Evolutionary conservation across 129 eudicot genomes (phyloP).

Genomic region (Artemisia annua): DNA sequence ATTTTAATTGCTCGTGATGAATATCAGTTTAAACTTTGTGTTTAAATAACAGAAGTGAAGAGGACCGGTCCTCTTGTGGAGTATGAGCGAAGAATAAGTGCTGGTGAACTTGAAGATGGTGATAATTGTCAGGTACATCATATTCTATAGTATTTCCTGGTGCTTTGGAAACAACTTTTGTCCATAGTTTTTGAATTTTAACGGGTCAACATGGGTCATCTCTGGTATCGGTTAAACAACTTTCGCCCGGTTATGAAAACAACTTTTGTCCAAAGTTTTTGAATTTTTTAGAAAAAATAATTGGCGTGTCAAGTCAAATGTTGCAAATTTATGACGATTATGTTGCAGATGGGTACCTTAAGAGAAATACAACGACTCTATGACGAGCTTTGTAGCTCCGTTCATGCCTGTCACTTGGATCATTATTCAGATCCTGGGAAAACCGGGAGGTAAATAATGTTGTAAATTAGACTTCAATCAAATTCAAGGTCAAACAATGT

Average conservation of each 20-base stretch:
- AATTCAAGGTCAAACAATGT: background rate
- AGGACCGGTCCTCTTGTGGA: slow-evolving; percentile 77
- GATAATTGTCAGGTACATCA: slow-evolving; percentile 72
- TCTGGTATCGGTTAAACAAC: too few species aligned
- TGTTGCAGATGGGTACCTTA: slow-evolving; percentile 67
- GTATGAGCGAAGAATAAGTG: slow-evolving; percentile 79
- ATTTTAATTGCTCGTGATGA: slow-evolving; percentile 9
- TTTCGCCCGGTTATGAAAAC: background rate
- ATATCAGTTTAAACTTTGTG: slow-evolving; percentile 9
- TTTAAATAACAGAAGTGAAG: slow-evolving; percentile 34
- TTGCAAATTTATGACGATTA: background rate
- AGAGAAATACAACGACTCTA: slow-evolving; percentile 88
- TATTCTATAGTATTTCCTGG: background rate
- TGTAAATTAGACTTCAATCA: background rate
- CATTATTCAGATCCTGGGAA: slow-evolving; percentile 67
- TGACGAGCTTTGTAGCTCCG: slow-evolving; percentile 68
- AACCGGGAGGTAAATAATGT: slow-evolving; percentile 57
- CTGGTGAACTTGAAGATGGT: slow-evolving; percentile 87
- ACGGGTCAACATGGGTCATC: too few species aligned
- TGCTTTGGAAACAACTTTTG: background rate
- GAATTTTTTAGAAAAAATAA: background rate
- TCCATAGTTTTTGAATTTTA: background rate
- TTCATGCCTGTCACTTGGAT: slow-evolving; percentile 76
- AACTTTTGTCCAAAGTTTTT: background rate
- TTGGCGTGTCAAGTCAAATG: slow-evolving; percentile 10